A percentile compares a stretch with the other conserved stretches of the same genome.
These are phyloP conservation scores for Pachysandra terminalis DNA, from an alignment of 164 flowering plant species.

Conservation along the genomic window DNA sequence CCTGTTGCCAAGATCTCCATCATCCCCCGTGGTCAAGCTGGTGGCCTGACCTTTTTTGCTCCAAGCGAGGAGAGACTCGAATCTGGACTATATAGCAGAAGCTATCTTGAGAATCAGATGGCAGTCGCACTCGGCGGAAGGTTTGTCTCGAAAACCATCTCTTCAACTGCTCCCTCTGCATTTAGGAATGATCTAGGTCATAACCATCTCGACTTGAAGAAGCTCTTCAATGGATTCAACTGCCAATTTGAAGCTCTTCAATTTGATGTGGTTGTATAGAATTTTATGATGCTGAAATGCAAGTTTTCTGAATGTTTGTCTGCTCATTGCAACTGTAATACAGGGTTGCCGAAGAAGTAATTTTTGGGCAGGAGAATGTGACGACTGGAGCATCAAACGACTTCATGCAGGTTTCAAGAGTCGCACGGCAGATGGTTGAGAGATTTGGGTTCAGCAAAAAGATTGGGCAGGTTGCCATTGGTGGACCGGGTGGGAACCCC, in stretches of 20 bases:
- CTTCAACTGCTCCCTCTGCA: neutral
- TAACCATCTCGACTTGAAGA: neutral
- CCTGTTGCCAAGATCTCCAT: slow-evolving; percentile 96
- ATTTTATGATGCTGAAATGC: neutral
- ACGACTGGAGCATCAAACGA: slow-evolving; percentile 98
- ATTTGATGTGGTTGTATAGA: neutral
- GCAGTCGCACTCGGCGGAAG: slow-evolving; percentile 99
- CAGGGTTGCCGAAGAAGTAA: slow-evolving; percentile 96
- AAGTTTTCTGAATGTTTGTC: too few relatives aligned
- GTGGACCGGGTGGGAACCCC: slow-evolving; percentile 93
- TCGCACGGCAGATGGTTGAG: slow-evolving; percentile 98
- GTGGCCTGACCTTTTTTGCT: slow-evolving; percentile 93
- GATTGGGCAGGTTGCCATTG: slow-evolving; percentile 97
- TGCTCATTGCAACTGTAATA: slow-evolving; percentile 8
- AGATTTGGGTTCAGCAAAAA: slow-evolving; percentile 97
- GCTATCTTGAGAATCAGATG: slow-evolving; percentile 98
- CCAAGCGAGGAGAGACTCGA: slow-evolving; percentile 97
- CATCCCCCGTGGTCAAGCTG: slow-evolving; percentile 99
- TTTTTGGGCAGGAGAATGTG: slow-evolving; percentile 82
- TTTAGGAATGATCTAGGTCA: neutral
- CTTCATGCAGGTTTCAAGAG: slow-evolving; percentile 95
- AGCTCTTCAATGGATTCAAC: neutral
- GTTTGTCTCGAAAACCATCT: slow-evolving; percentile 33
- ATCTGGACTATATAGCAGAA: slow-evolving; percentile 93
- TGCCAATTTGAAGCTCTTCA: too few relatives aligned